Base-by-base conservation (phyloP, 2,329 filamentous ascomycete genomes). In the Phialophora verrucosa region DNA sequence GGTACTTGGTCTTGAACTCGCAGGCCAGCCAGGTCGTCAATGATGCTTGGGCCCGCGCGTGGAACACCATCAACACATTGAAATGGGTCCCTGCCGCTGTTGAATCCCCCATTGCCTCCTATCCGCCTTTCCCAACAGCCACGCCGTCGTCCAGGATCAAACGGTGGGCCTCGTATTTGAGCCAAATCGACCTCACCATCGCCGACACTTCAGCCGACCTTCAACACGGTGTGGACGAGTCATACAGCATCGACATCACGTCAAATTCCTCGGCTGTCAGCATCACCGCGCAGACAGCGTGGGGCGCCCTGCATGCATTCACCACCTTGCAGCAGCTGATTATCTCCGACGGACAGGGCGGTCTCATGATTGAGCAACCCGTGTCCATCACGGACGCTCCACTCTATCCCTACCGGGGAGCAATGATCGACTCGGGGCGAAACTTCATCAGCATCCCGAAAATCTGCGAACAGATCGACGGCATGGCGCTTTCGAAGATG, bases 291-390 rank as follows among this genome's bases (percentile, higher is more conserved):
- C 75, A 82, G 73, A 86, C 84, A 0, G 78, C 82, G 54, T 86
- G 84, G 78, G 84, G 84, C 44, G 84, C 82, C 20, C 78, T 86
- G 11, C 83, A 85, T 71, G 84, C 84, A 10, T 83, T 86, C 69
- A 85, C 83, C 23, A 86, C 84, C n/a, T 76, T 86, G 60, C 84
- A 86, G 75, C 84, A 86, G 71, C 76, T 86, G 53, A 74, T 86
- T 70, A 85, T 86, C 71, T 80, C 78, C 2, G 78, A 83, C 58
- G 80, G 79, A 35, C 69, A 74, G 2, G 77, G 79, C 29, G 78
- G 78, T 17, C 71, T 85, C 66, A 76, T 84, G 14, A 76, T 86
- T 50, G 84, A 86, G 73, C 80, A 85, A 71, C 82, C 84, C 4
- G 84, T 86, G 49, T 76, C 75, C 23, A 83, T 86, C 68, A 68